Conservation (phyloP, 192 early-diverging fungal species). For the Coemansia sp. region DNA sequence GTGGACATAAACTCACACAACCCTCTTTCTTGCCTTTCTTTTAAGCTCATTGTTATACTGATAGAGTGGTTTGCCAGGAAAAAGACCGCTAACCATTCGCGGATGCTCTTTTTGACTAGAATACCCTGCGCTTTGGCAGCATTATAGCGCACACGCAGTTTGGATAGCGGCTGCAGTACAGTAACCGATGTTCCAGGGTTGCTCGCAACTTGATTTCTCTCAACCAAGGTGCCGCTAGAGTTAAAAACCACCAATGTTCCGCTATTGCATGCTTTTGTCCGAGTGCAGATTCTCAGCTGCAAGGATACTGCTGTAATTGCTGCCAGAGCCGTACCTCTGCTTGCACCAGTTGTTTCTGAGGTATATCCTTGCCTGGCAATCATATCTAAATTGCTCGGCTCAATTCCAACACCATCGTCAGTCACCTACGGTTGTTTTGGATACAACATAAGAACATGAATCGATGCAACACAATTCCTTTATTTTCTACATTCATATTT, state of each 20-base stretch:
- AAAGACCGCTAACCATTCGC: constrained; percentile 17
- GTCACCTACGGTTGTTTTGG: constrained; percentile 13
- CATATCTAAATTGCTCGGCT: constrained; percentile 2
- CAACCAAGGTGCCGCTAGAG: background rate
- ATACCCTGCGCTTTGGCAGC: constrained; percentile 19
- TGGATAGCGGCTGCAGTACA: constrained; percentile 27
- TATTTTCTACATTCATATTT: too few relatives aligned
- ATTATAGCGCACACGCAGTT: constrained; percentile 28
- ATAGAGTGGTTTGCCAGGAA: constrained; percentile 23
- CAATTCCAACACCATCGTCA: constrained; percentile 26
- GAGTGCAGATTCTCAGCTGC: constrained; percentile 23
- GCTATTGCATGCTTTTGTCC: constrained; percentile 1
- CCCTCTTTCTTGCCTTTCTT: background rate
- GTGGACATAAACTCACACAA: constrained; percentile 3
- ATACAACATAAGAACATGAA: too few relatives aligned
- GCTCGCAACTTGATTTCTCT: constrained; percentile 10
- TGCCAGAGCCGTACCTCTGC: constrained; percentile 18
- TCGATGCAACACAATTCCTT: too few relatives aligned
- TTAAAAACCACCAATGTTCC: constrained; percentile 18
- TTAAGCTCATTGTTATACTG: constrained; percentile 6
- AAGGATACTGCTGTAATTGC: constrained; percentile 18
- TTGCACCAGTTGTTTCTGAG: constrained; percentile 6
- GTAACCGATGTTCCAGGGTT: constrained; percentile 24
- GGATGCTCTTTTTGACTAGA: constrained; percentile 12
- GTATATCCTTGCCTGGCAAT: constrained; percentile 21